A percentile compares a stretch with the other conserved stretches of the same genome.
These are phyloP conservation scores for Botryotinia convoluta DNA, from an alignment of 2,329 filamentous ascomycete species.

Conservation along the genomic window DNA sequence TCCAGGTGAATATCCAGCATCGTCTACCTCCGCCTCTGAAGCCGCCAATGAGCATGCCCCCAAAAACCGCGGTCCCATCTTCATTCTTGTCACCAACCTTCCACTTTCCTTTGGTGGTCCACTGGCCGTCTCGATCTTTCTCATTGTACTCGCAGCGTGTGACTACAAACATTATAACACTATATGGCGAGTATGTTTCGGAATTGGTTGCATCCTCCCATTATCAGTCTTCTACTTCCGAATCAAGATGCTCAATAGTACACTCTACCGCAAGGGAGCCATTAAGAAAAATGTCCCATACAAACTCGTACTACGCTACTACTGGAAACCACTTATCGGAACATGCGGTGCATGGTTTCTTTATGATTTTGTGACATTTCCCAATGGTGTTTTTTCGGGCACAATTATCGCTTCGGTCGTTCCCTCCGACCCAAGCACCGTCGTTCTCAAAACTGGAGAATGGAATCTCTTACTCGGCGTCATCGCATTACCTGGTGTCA, in stretches of 20 bases:
- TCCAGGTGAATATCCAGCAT: conserved; percentile 47
- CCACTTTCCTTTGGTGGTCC: conserved; percentile 43
- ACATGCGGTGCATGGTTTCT: conserved; percentile 53
- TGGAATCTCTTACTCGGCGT: conserved; percentile 49
- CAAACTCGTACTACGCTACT: conserved; percentile 48
- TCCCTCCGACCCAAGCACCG: conserved; percentile 32
- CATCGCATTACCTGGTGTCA: conserved; percentile 48
- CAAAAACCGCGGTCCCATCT: conserved; percentile 43
- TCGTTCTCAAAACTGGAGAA: conserved; percentile 45
- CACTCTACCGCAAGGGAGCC: conserved; percentile 50
- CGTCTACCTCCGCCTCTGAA: conserved; percentile 47
- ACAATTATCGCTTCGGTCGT: conserved; percentile 45
- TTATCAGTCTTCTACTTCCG: conserved; percentile 56
- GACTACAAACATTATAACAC: conserved; percentile 41
- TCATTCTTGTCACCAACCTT: conserved; percentile 48
- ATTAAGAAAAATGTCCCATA: conserved; percentile 54
- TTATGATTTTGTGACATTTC: conserved; percentile 46
- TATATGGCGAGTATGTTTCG: conserved; percentile 50
- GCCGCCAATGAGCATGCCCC: conserved; percentile 47
- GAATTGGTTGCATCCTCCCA: conserved; percentile 49
- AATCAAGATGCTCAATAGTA: conserved; percentile 51
- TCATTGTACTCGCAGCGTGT: conserved; percentile 45
- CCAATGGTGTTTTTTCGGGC: conserved; percentile 47
- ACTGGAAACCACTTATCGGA: conserved; percentile 53
- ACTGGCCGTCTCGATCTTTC: conserved; percentile 45